Base-by-base conservation (phyloP, 2,329 filamentous ascomycete species). In the Metarhizium album region DNA sequence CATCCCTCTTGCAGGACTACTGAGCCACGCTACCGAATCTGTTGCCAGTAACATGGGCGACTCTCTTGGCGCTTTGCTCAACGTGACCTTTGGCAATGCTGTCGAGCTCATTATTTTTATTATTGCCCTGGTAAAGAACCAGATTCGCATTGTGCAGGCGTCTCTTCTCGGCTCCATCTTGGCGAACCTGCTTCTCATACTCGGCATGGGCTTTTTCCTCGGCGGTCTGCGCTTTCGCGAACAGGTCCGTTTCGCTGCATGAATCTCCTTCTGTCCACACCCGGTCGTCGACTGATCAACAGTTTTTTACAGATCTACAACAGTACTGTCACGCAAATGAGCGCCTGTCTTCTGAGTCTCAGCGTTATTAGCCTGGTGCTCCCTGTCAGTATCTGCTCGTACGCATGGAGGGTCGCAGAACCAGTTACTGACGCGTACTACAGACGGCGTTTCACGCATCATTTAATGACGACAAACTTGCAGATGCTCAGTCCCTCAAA, bases 311-410 rank as follows among this genome's bases (percentile, higher is more conserved):
- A 86, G 80, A 84, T 96, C 55, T 96, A 95, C 71, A 96, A 95
- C 70, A 93, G 83, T 69, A 95, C 88, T 22, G 88, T 95, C 52
- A 95, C 90, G 1, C 90, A 96, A 66, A 95, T 95, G 88, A 95
- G 89, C 64, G 90, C 90, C 48, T 95, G 89, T 70, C 75, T 96
- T 59, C 79, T 96, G 58, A 94, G 88, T 73, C 69, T 95, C 67
- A 90, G 87, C 62, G 90, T 95, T 54, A 90, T 88, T 69, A 95
- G 90, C 72, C 74, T 95, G 22, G 78, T 95, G 24, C 70, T 96
- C 13, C 90, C 90, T 1, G 84, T 86, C 69, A 59, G 79, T 68
- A 13, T 4, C 22, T 38, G n/a, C 20, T 9, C 22, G n/a, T 31
- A 42, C 35, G 22, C n/a, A 37, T 27, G 27, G 14, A 7, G 24